Conservation (phyloP, 108 stramenopile species). For the Cyclotella choctawhatcheeana region DNA sequence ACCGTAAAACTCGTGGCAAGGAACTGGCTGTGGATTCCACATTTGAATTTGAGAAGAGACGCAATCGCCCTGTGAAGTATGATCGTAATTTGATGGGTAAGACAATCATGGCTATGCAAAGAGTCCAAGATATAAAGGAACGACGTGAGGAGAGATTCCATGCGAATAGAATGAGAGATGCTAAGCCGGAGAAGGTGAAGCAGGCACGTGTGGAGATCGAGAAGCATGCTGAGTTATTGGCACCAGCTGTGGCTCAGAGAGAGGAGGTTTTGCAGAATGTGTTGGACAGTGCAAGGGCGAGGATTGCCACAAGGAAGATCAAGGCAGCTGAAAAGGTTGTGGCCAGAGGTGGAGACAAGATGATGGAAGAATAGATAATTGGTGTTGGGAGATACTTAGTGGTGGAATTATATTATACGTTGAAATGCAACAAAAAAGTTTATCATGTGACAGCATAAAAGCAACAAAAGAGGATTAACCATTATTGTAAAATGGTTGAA, state of each 20-base stretch:
- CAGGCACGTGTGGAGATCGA: conserved; percentile 92
- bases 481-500: too few species aligned
- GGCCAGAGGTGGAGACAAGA: conserved; percentile 34
- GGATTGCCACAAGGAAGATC: conserved; percentile 85
- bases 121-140: conserved; percentile 90
- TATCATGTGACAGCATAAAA: too few species aligned
- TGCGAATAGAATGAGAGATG: conserved; percentile 90
- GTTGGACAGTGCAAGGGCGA: conserved; percentile 76
- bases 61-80: conserved; percentile 98
- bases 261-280: conserved; percentile 91
- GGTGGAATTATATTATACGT: too few species aligned
- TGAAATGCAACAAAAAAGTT: too few species aligned
- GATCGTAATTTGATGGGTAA: conserved; percentile 96
- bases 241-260: conserved; percentile 84
- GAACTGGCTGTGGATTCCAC: conserved; percentile 97
- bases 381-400: too few species aligned
- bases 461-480: too few species aligned
- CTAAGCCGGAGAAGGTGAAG: conserved; percentile 85
- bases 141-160: conserved; percentile 82
- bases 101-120: conserved; percentile 97
- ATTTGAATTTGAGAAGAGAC: conserved; percentile 99
- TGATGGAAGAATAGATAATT: conserved; percentile 55
- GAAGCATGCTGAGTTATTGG: conserved; percentile 87
- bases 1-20: conserved; percentile 94
- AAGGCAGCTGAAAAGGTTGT: conserved; percentile 40